Evolutionary conservation across 1,139 yeast species (phyloP).

Genomic region (Candida dubliniensis): DNA sequence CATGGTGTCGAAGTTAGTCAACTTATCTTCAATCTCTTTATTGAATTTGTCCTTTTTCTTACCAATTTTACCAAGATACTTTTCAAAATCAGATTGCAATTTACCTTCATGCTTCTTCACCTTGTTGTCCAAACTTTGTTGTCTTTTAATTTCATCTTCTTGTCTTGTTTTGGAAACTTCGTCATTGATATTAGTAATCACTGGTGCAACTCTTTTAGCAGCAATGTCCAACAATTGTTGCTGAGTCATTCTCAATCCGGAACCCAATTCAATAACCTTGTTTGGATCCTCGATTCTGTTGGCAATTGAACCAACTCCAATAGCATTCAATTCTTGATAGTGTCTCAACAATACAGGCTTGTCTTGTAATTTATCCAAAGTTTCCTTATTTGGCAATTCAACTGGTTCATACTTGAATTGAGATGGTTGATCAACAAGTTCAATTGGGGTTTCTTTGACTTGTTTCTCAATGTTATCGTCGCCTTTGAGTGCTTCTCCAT

Average conservation of each 20-base stretch:
- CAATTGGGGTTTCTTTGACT: conserved; percentile 34
- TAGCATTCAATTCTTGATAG: conserved; percentile 49
- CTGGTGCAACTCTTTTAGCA: conserved; percentile 56
- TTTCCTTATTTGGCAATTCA: conserved; percentile 37
- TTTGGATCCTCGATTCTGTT: conserved; percentile 48
- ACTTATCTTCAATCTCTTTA: conserved; percentile 38
- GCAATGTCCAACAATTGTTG: conserved; percentile 58
- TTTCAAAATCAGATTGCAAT: conserved; percentile 42
- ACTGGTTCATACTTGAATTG: conserved; percentile 36
- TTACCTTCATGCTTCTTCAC: conserved; percentile 45
- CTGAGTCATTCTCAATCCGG: conserved; percentile 55
- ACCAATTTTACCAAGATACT: conserved; percentile 40
- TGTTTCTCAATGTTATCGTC: conserved; percentile 26
- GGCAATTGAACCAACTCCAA: conserved; percentile 49
- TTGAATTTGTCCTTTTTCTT: conserved; percentile 41
- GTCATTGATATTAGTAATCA: conserved; percentile 50
- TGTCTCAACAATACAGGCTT: conserved; percentile 50
- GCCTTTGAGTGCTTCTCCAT: conserved; percentile 5
- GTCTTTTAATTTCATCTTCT: conserved; percentile 48
- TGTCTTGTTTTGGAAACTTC: conserved; percentile 49
- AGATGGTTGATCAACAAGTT: conserved; percentile 30
- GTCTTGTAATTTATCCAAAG: conserved; percentile 43
- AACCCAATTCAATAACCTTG: conserved; percentile 52
- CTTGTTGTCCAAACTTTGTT: conserved; percentile 39
- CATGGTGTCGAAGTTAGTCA: conserved; percentile 32